Percentiles rank a stretch among this genome's conserved stretches.
Evolutionary conservation across 2,329 filamentous ascomycete species (phyloP).

Genomic region (Gyromitra esculenta): DNA sequence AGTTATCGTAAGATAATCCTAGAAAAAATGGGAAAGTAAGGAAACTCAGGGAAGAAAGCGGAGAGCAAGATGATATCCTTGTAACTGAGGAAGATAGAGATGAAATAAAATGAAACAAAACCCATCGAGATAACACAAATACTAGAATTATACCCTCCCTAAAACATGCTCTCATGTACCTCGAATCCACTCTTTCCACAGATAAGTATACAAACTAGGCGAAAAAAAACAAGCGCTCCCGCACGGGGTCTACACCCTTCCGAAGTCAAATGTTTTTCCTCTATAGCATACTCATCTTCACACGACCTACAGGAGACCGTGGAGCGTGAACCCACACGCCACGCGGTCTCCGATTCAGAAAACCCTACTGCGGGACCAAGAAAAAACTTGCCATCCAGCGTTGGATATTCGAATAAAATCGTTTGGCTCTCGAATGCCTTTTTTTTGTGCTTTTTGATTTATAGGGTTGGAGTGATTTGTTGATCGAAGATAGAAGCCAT

Average conservation of each 20-base stretch:
- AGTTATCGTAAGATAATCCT: conserved; percentile 5
- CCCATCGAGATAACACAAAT: conserved; percentile 1
- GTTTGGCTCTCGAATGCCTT: conserved; percentile 33
- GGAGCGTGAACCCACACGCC: conserved; percentile 41
- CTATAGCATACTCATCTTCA: conserved; percentile 49
- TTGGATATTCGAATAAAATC: conserved; percentile 29
- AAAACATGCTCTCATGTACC: neutral
- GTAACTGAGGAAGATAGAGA: conserved; percentile 11
- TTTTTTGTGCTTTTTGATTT: conserved; percentile 40
- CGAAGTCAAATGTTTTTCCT: conserved; percentile 50
- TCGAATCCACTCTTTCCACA: neutral
- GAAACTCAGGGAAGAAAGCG: neutral
- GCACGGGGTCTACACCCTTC: conserved; percentile 51
- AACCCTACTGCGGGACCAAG: conserved; percentile 34
- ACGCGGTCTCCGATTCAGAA: conserved; percentile 36
- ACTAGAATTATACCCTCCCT: neutral
- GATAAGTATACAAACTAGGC: conserved; percentile 40
- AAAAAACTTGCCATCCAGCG: conserved; percentile 33
- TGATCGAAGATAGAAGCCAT: conserved; percentile 28
- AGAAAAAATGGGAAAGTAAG: neutral
- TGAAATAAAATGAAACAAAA: conserved; percentile 10
- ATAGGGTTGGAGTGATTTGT: conserved; percentile 20
- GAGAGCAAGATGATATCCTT: conserved; percentile 9
- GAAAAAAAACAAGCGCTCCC: conserved; percentile 52
- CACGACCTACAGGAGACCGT: conserved; percentile 30